phyloP scores from a whole-genome alignment of 306 rosid genomes.

The Prosopis cineraria region DNA sequence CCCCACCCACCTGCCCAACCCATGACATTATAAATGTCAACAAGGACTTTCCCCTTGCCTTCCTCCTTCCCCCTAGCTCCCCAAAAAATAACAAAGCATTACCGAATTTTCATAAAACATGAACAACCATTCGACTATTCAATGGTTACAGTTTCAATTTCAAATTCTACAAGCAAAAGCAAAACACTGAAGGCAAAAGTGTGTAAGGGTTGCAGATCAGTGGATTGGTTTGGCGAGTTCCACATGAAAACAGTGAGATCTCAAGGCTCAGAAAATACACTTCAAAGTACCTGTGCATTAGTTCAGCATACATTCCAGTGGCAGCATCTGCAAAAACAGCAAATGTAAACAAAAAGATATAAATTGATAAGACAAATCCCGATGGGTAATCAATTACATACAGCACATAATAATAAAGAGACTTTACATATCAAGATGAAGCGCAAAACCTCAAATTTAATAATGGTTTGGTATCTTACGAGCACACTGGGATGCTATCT shows the following conservation, averaged over 20 bases:
- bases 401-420: neutral
- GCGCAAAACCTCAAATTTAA: neutral
- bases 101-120: neutral
- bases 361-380: neutral
- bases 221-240: neutral
- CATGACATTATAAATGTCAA: neutral
- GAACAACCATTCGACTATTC: neutral
- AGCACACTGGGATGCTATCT: slow-evolving; percentile 97
- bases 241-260: slow-evolving; percentile 1
- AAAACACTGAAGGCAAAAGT: neutral
- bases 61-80: neutral
- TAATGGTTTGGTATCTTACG: slow-evolving; percentile 58
- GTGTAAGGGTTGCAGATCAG: neutral
- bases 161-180: slow-evolving; percentile 1
- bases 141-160: neutral
- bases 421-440: slow-evolving; percentile 2
- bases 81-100: neutral
- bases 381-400: slow-evolving; percentile 13
- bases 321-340: slow-evolving; percentile 74
- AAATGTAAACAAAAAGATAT: slow-evolving; percentile 26
- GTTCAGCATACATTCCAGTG: slow-evolving; percentile 83
- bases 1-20: neutral
- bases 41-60: neutral
- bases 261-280: slow-evolving; percentile 23
- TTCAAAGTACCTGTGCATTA: slow-evolving; percentile 67